These are phyloP conservation scores for Lasiosphaeria hispida DNA, from an alignment of 495 filamentous ascomycete species.

Conservation along the genomic window DNA sequence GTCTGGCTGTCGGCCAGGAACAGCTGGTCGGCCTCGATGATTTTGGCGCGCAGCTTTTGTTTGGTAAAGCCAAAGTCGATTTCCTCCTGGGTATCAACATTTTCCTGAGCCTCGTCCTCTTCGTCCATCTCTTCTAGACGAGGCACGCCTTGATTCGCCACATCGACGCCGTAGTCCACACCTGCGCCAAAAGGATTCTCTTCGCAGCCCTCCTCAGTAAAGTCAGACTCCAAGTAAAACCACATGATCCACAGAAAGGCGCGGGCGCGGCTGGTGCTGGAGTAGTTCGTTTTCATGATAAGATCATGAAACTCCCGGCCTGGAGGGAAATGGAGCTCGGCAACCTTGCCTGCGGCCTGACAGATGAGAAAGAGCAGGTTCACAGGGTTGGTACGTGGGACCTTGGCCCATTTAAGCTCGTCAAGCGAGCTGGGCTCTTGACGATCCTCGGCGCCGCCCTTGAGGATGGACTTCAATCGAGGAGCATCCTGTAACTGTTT, in stretches of 20 bases:
- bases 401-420: conserved; percentile 62
- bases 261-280: conserved; percentile 76
- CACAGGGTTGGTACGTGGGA: conserved; percentile 92
- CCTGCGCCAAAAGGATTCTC: conserved; percentile 90
- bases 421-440: conserved; percentile 82
- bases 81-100: conserved; percentile 86
- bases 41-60: conserved; percentile 76
- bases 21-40: conserved; percentile 54
- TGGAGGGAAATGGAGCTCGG: conserved; percentile 85
- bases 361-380: conserved; percentile 95
- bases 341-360: conserved; percentile 85
- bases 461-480: conserved; percentile 92
- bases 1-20: conserved; percentile 49
- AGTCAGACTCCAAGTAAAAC: conserved; percentile 98
- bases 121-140: conserved; percentile 71
- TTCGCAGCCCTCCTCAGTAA: conserved; percentile 73
- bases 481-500: conserved; percentile 98
- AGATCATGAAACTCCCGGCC: conserved; percentile 92
- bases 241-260: conserved; percentile 98
- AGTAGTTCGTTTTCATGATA: conserved; percentile 82
- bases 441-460: conserved; percentile 93
- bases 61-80: conserved; percentile 83
- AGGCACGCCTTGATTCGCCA: conserved; percentile 77
- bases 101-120: conserved; percentile 77
- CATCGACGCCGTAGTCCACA: conserved; percentile 56